Conservation (phyloP, 495 filamentous ascomycete genomes). For the Penicillium paxilli region DNA sequence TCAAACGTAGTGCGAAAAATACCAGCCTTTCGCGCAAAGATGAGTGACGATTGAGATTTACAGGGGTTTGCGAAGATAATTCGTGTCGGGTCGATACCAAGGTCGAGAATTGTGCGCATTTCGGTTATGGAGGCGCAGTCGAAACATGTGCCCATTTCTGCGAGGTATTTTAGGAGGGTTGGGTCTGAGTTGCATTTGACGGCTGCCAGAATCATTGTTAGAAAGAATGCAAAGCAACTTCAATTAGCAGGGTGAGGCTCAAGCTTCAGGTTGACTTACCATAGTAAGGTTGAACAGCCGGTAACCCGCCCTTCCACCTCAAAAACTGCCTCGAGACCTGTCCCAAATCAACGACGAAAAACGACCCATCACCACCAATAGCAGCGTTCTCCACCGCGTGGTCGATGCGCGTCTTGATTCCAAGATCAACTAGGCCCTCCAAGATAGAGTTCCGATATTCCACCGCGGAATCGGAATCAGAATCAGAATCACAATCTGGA, state of each 20-base stretch:
- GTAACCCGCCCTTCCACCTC: constrained; percentile 6
- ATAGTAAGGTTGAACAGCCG: constrained; percentile 22
- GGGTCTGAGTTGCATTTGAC: constrained; percentile 40
- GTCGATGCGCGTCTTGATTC: constrained; percentile 12
- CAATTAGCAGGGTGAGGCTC: neutral
- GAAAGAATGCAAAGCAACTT: neutral
- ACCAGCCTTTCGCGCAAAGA: constrained; percentile 18
- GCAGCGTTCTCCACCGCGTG: constrained; percentile 2
- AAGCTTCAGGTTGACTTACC: constrained; percentile 8
- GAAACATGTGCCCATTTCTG: constrained; percentile 26
- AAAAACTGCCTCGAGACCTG: neutral
- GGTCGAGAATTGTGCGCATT: constrained; percentile 22
- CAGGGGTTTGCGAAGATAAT: constrained; percentile 39
- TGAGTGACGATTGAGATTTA: constrained; percentile 23
- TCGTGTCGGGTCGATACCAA: constrained; percentile 28
- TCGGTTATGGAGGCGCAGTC: constrained; percentile 37
- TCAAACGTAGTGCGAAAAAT: constrained; percentile 33
- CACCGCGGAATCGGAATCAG: no score
- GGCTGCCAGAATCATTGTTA: no score
- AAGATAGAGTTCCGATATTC: constrained; percentile 4
- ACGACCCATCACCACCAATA: constrained; percentile 21
- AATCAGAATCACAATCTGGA: no score
- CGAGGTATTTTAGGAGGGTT: constrained; percentile 24
- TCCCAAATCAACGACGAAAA: constrained; percentile 28
- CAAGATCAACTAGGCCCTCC: constrained; percentile 13